Percentiles rank a stretch among this genome's conserved stretches.
Evolutionary conservation across 441 rosid genomes (phyloP).

Genomic region (Syzygium syzygioides): DNA sequence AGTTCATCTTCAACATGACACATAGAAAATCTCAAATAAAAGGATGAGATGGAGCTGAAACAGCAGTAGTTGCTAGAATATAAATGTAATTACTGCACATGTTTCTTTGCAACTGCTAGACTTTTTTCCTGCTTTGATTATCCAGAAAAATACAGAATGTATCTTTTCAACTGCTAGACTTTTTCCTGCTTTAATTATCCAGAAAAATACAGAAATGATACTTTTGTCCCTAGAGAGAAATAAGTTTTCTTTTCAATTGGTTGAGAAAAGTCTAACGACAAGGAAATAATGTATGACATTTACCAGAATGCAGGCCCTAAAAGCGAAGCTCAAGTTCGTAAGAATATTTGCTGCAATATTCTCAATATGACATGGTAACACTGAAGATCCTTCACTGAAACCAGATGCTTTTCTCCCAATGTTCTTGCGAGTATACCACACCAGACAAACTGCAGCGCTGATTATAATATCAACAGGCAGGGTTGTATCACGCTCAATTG

Average conservation of each 20-base stretch:
- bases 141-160: not conserved
- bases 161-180: not conserved
- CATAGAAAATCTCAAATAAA: not conserved
- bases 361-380: constrained; percentile 64
- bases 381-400: constrained; percentile 57
- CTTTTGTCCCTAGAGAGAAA: no score
- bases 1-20: not conserved
- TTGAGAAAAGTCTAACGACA: not conserved
- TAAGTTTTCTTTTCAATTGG: not conserved
- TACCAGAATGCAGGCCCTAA: constrained; percentile 90
- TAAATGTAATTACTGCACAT: not conserved
- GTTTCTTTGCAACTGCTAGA: not conserved
- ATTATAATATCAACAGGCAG: constrained; percentile 76
- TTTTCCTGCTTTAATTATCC: no score
- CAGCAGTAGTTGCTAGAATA: not conserved
- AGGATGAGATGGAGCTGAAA: not conserved
- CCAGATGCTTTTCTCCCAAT: constrained; percentile 51
- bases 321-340: constrained; percentile 72
- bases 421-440: constrained; percentile 75
- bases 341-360: constrained; percentile 78
- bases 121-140: not conserved
- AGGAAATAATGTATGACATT: constrained; percentile 1
- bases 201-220: no score
- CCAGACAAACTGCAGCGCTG: constrained; percentile 64
- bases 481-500: constrained; percentile 84